Base-by-base conservation (phyloP, 2,329 filamentous ascomycete genomes). In the Celoporthe dispersa region DNA sequence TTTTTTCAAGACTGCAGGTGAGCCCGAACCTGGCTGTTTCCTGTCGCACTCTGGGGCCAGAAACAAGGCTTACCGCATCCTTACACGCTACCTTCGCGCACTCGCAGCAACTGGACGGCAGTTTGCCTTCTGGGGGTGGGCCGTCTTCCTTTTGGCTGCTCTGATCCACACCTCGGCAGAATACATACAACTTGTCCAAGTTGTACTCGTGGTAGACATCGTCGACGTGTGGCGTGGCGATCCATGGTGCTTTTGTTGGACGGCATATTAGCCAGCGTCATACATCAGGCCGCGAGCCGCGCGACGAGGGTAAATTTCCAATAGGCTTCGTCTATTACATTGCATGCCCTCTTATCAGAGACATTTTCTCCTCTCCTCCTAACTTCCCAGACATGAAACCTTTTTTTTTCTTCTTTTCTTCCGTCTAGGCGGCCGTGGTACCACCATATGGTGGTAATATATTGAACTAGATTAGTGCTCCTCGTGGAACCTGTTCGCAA, bases 221-320 rank as follows among this genome's bases (percentile, higher is more conserved):
- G 25, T 28, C 11, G 51, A 55, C n/a, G 2, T 28, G 48, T 25
- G n/a, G n/a, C n/a, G n/a, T 6, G 9, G 25, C 25, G 25, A 55
- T 55, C 51, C 51, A 16, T 55, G 51, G 9, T 55, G 9, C 25
- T 28, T 55, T n/a, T 48, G 44, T 22, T 28, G 51, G 25, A 9
- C n/a, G 51, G n/a, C 11, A 55, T 55, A 55, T 55, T 55, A 55
- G 51, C n/a, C 51, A 55, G 51, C 11, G 51, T 55, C n/a, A 55
- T 16, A 5, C n/a, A 55, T 14, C 11, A 28, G 14, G 51, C 51
- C 25, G 11, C n/a, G 9, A 55, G 25, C 51, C 51, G 25, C 28
- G n/a, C n/a, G 51, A 28, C n/a, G 51, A 28, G 25, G 51, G n/a
- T 16, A 55, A 14, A 11, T 55, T 28, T 14, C 12, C 9, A 55